These are phyloP conservation scores for Aureobasidium sp. DNA, from an alignment of 2,329 filamentous ascomycete species.

Conservation along the genomic window DNA sequence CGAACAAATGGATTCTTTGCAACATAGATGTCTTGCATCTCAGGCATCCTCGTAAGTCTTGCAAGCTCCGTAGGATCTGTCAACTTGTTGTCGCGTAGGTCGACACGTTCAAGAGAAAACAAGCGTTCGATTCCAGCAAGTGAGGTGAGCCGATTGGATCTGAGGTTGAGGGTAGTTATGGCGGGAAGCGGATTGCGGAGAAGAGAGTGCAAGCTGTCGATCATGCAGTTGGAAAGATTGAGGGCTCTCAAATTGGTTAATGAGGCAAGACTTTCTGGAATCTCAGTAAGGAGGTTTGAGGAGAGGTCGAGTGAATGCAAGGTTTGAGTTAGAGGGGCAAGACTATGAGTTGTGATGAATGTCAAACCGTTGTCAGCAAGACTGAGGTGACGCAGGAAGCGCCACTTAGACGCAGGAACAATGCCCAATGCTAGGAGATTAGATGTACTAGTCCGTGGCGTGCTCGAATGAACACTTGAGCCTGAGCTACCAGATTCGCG, in stretches of 20 bases:
- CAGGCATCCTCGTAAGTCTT: constrained; percentile 79
- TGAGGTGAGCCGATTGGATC: constrained; percentile 78
- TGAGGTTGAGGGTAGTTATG: constrained; percentile 85
- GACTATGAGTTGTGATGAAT: constrained; percentile 64
- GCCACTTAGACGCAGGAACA: constrained; percentile 83
- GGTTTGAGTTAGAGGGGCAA: constrained; percentile 77
- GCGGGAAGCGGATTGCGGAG: constrained; percentile 80
- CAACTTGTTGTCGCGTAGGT: constrained; percentile 83
- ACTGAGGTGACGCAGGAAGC: constrained; percentile 85
- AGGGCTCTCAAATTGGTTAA: constrained; percentile 83
- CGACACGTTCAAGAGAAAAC: constrained; percentile 79
- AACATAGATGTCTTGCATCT: constrained; percentile 88
- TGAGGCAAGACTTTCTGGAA: constrained; percentile 82
- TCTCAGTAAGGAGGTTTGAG: constrained; percentile 84
- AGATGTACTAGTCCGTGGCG: constrained; percentile 60
- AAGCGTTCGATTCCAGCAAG: constrained; percentile 86
- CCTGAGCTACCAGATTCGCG: constrained; percentile 92
- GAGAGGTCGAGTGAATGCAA: constrained; percentile 90
- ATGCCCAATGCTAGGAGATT: constrained; percentile 66
- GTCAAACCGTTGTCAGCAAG: constrained; percentile 88
- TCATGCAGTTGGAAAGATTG: constrained; percentile 96
- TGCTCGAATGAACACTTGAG: constrained; percentile 57
- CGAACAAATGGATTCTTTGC: constrained; percentile 86
- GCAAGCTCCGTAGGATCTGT: constrained; percentile 89
- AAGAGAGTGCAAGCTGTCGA: constrained; percentile 83